Conservation (phyloP, 2,329 filamentous ascomycete species). For the Sporothrix pseudoabietina region DNA sequence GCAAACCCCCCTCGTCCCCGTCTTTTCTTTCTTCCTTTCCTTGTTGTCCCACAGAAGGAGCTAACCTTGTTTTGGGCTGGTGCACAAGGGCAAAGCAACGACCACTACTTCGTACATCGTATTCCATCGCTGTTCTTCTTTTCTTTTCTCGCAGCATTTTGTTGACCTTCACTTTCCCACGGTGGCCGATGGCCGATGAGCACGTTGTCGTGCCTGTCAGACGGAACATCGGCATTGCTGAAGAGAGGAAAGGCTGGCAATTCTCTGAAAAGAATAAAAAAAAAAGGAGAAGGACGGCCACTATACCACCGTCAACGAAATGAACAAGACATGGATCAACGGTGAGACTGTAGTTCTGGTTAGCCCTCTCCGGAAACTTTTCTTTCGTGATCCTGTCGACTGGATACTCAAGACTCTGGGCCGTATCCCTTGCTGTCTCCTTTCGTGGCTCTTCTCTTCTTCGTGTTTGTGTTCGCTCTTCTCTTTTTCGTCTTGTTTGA, state of each 20-base stretch:
- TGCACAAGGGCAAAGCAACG: neutral
- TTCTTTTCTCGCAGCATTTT: too few relatives aligned
- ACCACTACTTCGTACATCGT: too few relatives aligned
- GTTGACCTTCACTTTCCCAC: neutral
- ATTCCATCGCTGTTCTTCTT: neutral
- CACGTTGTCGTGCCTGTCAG: neutral
- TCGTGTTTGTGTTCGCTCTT: constrained; percentile 5
- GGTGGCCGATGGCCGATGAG: neutral
- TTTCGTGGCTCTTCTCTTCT: neutral
- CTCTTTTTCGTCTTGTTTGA: neutral
- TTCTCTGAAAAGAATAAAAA: neutral
- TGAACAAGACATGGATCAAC: constrained; percentile 3
- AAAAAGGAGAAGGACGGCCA: neutral
- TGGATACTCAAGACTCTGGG: neutral
- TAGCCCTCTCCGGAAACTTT: neutral
- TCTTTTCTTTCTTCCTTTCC: neutral
- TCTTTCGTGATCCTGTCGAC: neutral
- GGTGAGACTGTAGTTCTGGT: neutral
- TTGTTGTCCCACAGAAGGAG: neutral
- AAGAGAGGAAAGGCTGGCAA: neutral
- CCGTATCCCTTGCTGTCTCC: neutral
- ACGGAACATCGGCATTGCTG: neutral
- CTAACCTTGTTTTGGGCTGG: constrained; percentile 12
- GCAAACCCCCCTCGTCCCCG: neutral
- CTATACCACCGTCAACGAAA: neutral